Percentiles rank a stretch among this genome's conserved stretches.
These are phyloP conservation scores for Acer negundo DNA, from an alignment of 345 rosid genomes.

Conservation along the genomic window DNA sequence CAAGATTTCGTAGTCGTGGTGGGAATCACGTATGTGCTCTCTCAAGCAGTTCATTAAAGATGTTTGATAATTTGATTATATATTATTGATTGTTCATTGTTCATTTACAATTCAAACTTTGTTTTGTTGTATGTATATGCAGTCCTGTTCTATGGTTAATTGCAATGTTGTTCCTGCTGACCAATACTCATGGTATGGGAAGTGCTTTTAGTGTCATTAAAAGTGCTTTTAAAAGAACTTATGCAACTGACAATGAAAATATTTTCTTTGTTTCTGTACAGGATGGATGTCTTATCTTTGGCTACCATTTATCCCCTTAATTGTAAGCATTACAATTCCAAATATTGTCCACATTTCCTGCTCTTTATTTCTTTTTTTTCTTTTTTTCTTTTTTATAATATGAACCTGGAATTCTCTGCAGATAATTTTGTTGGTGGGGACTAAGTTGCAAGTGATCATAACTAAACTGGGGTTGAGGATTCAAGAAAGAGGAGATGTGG, in stretches of 20 bases:
- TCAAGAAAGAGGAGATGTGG: conserved; percentile 85
- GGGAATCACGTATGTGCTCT: conserved; percentile 64
- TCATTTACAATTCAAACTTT: not conserved
- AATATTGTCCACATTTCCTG: not conserved
- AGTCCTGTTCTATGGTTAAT: conserved; percentile 80
- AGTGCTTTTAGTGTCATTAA: too few relatives aligned
- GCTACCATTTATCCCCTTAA: conserved; percentile 80
- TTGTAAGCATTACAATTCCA: conserved; percentile 52
- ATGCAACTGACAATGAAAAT: not conserved
- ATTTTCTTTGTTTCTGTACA: conserved; percentile 22
- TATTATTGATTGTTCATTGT: not conserved
- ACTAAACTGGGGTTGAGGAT: conserved; percentile 77
- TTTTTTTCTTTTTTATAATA: not conserved
- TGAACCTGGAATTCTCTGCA: conserved; percentile 27
- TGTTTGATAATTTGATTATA: not conserved
- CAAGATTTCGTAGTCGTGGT: conserved; percentile 87
- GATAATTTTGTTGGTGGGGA: conserved; percentile 66
- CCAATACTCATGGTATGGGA: conserved; percentile 63
- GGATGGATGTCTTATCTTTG: conserved; percentile 73
- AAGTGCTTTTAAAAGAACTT: too few relatives aligned
- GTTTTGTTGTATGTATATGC: conserved; percentile 34
- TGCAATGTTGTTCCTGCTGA: conserved; percentile 66
- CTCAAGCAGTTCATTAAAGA: not conserved
- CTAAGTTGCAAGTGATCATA: conserved; percentile 86
- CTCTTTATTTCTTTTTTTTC: not conserved